Evolutionary conservation across 495 filamentous ascomycete genomes (phyloP), one percentile per base, ranked within the genome.

Genomic region (Tricharina praecox): DNA sequence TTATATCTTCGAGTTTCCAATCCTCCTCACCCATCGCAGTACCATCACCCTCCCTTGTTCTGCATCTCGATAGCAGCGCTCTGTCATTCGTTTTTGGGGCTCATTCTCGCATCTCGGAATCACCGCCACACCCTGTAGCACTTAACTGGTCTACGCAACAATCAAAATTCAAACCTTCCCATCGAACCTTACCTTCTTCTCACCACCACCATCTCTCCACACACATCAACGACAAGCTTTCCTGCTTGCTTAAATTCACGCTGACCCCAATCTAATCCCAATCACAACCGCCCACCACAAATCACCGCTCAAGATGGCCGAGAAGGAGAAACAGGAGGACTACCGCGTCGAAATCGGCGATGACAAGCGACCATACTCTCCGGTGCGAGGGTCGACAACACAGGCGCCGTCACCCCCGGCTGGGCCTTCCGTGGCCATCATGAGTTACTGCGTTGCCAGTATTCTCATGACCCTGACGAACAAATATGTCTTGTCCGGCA

Each of bases 391-490:
- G 23, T 39, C 56, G 15, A 35, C 57, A 0, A 46, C 50, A 18
- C 59, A 64, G 16, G 48, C 66, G 16, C 54, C 44, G 43, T 42
- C 62, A 13, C 39, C 80, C 36, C 67, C 76, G 50, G 83, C 81
- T 59, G 88, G 74, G 60, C 82, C 88, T 8, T 64, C 75, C 28
- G 61, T 90, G 7, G 82, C 88, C 8, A 82, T 99, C 52, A 60
- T 94, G 42, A 77, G 81, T 19, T 99, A 99, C 68, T 99, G 90
- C 67, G 71, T 77, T 55, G 81, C 90, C 43, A 95, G 87, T 3
- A 99, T 99, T 53, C 70, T 88, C 64, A 99, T 99, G 90, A 99
- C 92, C 32, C 79, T 93, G 20, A 93, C 90, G 67, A 99, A 99
- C 69, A 99, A 99, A 73, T 99, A 90, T 63, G 86, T 94, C 41